A percentile compares a stretch with the other conserved stretches of the same genome.
Evolutionary conservation across 352 stramenopile genomes (phyloP).

Genomic region (Aphanomyces euteiches): DNA sequence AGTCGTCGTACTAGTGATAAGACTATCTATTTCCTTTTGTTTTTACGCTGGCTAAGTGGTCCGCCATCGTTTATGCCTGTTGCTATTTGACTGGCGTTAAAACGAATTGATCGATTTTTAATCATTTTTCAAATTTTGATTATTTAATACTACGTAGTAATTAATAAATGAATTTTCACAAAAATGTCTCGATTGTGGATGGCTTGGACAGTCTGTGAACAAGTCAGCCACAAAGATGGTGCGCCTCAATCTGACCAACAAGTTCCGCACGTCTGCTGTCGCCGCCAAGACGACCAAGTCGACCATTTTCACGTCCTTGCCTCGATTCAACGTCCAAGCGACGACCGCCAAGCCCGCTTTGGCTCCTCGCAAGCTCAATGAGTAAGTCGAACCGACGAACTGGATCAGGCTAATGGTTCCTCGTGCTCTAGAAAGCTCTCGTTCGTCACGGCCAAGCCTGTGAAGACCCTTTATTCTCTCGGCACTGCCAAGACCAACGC

Average conservation of each 20-base stretch:
- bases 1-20: no score
- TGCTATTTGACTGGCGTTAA: no score
- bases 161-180: slow-evolving; percentile 4
- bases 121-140: no score
- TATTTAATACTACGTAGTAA: neutral
- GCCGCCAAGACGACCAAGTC: neutral
- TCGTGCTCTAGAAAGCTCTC: neutral
- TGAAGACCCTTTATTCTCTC: neutral
- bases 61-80: no score
- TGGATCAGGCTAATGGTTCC: neutral
- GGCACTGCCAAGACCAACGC: neutral
- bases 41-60: no score
- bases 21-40: no score
- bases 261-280: slow-evolving; percentile 1
- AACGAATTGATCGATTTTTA: no score
- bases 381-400: neutral
- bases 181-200: neutral
- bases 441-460: neutral
- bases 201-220: neutral
- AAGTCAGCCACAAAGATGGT: neutral
- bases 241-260: slow-evolving; percentile 2
- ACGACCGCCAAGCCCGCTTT: neutral
- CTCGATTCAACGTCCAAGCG: slow-evolving; percentile 5
- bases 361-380: slow-evolving; percentile 5
- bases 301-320: neutral